phyloP scores from a whole-genome alignment of 2,329 filamentous ascomycete species.

The Colletotrichum paranaense region DNA sequence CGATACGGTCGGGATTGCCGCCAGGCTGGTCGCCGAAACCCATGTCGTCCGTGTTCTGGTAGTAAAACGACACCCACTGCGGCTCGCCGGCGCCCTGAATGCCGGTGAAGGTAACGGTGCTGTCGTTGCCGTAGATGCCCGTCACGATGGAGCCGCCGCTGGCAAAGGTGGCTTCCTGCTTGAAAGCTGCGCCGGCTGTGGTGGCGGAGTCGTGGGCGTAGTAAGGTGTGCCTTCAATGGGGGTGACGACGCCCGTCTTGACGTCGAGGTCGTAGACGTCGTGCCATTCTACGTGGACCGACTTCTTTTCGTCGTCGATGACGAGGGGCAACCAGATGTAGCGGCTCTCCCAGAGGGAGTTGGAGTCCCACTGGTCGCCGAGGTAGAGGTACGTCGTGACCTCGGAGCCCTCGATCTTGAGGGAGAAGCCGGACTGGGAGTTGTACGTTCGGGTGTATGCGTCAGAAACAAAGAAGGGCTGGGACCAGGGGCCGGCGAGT shows the following conservation, averaged over 20 bases:
- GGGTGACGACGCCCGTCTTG: constrained; percentile 58
- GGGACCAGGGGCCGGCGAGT: constrained; percentile 62
- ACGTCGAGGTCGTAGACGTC: constrained; percentile 66
- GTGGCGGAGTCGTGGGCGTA: constrained; percentile 53
- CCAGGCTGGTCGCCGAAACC: constrained; percentile 67
- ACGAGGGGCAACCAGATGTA: constrained; percentile 67
- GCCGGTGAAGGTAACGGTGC: constrained; percentile 57
- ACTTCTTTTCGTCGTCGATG: constrained; percentile 62
- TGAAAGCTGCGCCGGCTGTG: constrained; percentile 55
- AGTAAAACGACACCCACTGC: constrained; percentile 67
- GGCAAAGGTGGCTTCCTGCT: constrained; percentile 64
- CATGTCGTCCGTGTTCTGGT: constrained; percentile 71
- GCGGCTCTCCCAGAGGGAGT: constrained; percentile 64
- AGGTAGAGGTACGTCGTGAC: constrained; percentile 62
- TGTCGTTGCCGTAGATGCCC: constrained; percentile 63
- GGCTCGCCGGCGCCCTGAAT: constrained; percentile 58
- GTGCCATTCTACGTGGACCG: constrained; percentile 60
- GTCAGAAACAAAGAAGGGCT: constrained; percentile 60
- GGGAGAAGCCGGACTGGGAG: constrained; percentile 62
- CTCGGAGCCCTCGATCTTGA: constrained; percentile 59
- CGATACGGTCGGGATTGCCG: constrained; percentile 69
- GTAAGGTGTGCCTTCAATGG: constrained; percentile 60
- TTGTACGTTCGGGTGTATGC: constrained; percentile 63
- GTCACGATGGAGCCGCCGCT: constrained; percentile 58
- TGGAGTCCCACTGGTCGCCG: constrained; percentile 62